phyloP scores from a whole-genome alignment of 1,284 basidiomycete species.

The Nidula niveotomentosa region DNA sequence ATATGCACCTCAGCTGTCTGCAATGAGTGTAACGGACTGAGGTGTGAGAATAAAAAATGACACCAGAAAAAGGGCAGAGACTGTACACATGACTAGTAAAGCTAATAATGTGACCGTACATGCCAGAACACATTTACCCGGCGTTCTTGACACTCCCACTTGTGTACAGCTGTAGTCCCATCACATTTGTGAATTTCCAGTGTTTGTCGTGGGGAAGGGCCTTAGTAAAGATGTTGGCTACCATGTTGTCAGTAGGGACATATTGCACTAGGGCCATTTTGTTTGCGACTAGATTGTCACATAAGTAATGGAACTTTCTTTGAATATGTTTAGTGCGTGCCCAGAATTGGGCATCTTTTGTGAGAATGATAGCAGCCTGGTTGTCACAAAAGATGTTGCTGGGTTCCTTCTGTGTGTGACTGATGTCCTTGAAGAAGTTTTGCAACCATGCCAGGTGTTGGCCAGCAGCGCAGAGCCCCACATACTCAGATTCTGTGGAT shows the following conservation, averaged over 20 bases:
- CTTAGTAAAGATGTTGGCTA: constrained; percentile 26
- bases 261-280: constrained; percentile 16
- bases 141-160: constrained; percentile 9
- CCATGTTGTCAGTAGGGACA: constrained; percentile 20
- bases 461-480: constrained; percentile 5
- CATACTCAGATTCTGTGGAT: constrained; percentile 25
- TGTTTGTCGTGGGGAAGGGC: constrained; percentile 14
- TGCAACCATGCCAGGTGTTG: constrained; percentile 13
- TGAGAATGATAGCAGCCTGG: constrained; percentile 27
- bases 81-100: not conserved
- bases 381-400: constrained; percentile 26
- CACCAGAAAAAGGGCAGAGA: too few relatives aligned
- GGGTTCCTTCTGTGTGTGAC: constrained; percentile 2
- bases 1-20: not conserved
- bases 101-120: not conserved
- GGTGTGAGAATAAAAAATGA: not conserved
- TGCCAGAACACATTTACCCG: not conserved
- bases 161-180: constrained; percentile 2
- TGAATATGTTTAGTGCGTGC: constrained; percentile 43
- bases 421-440: constrained; percentile 14
- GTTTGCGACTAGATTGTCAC: constrained; percentile 24
- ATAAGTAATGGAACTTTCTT: constrained; percentile 32
- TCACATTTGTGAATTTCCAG: not conserved
- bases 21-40: not conserved
- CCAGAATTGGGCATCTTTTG: constrained; percentile 25